Conservation (phyloP, 495 filamentous ascomycete genomes). For the Aspergillus heteromorphus region DNA sequence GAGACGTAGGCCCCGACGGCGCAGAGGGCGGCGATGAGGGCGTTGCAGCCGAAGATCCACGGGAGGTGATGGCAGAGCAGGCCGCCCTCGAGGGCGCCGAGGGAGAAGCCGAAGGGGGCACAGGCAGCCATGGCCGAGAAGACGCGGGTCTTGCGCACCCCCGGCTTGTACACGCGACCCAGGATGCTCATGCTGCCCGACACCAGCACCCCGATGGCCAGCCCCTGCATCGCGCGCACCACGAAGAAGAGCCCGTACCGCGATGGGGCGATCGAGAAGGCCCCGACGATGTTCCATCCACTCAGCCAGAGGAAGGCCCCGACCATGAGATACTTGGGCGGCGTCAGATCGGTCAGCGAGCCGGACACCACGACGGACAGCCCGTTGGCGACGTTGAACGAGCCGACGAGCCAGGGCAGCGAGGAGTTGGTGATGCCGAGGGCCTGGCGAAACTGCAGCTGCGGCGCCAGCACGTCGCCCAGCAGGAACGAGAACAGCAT, state of each 20-base stretch:
- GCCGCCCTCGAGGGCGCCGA: slow-evolving; percentile 29
- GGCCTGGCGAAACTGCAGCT: slow-evolving; percentile 26
- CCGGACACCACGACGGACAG: slow-evolving; percentile 43
- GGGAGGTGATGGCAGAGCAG: slow-evolving; percentile 18
- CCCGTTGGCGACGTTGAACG: slow-evolving; percentile 36
- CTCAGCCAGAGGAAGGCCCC: slow-evolving; percentile 41
- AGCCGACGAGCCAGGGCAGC: slow-evolving; percentile 40
- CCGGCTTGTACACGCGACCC: slow-evolving; percentile 27
- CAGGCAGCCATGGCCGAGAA: slow-evolving; percentile 31
- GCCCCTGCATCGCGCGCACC: slow-evolving; percentile 30
- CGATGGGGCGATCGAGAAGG: slow-evolving; percentile 27
- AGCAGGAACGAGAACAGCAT: slow-evolving; percentile 43
- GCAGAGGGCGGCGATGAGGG: slow-evolving; percentile 24
- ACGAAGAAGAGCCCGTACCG: slow-evolving; percentile 25
- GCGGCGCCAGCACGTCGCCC: slow-evolving; percentile 37
- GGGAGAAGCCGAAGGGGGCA: slow-evolving; percentile 28
- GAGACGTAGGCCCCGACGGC: slow-evolving; percentile 18
- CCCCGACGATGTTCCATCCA: slow-evolving; percentile 38
- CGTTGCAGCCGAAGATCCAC: slow-evolving; percentile 31
- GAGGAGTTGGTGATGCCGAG: slow-evolving; percentile 35
- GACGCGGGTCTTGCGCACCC: slow-evolving; percentile 29
- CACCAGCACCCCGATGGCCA: slow-evolving; percentile 27
- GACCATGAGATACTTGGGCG: slow-evolving; percentile 38
- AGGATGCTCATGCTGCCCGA: slow-evolving; percentile 30
- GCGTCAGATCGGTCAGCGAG: slow-evolving; percentile 36